These are phyloP conservation scores for Oropetium thomaeum DNA, from an alignment of 176 grass and related monocot genomes.

Conservation along the genomic window DNA sequence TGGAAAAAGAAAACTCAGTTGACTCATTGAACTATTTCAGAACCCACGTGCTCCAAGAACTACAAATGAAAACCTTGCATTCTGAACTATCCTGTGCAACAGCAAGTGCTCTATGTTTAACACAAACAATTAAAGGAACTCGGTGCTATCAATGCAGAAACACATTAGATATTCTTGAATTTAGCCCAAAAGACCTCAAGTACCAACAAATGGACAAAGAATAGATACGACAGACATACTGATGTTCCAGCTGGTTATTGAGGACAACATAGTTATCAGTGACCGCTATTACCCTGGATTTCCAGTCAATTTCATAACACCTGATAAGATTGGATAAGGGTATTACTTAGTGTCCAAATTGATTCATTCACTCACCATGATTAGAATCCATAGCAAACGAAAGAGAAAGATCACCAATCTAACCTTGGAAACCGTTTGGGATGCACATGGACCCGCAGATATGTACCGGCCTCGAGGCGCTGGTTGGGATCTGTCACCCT, in stretches of 20 bases:
- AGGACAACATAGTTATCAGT: conserved; percentile 75
- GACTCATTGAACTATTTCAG: background rate
- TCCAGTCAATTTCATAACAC: conserved; percentile 98
- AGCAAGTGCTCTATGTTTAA: background rate
- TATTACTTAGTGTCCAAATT: background rate
- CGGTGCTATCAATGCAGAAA: conserved; percentile 11
- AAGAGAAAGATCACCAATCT: background rate
- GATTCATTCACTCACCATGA: background rate
- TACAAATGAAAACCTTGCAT: background rate
- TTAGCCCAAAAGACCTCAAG: background rate
- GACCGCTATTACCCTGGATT: conserved; percentile 69
- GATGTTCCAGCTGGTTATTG: conserved; percentile 93
- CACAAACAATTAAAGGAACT: background rate
- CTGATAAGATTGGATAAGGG: conserved; percentile 36
- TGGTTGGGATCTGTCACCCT: conserved; percentile 63
- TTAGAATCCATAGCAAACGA: background rate
- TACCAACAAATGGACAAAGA: background rate
- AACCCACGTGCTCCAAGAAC: background rate
- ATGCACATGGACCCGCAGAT: conserved; percentile 85
- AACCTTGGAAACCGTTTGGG: conserved; percentile 92
- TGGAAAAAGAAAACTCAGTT: background rate
- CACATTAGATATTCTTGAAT: background rate
- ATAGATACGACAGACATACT: conserved; percentile 48
- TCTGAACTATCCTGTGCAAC: background rate
- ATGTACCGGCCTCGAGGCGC: conserved; percentile 67